Base-by-base conservation (phyloP, 1,284 basidiomycete genomes). In the Pyrrhoderma lamaoense region DNA sequence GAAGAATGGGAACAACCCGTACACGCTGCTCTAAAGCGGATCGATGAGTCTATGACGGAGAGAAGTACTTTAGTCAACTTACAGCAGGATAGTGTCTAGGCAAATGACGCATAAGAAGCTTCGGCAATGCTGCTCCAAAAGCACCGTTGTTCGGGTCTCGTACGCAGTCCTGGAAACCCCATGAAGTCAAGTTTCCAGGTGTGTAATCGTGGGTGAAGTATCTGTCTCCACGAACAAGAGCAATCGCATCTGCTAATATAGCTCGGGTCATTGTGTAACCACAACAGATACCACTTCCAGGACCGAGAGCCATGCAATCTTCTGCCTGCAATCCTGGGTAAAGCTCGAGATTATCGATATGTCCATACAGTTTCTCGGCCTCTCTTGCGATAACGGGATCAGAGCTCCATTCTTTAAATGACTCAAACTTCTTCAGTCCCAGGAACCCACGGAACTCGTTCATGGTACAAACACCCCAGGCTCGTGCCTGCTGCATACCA, bases 401-500 rank as follows among this genome's bases (percentile, higher is more conserved):
- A 5, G 46, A 45, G 59, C 77, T 80, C 80, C 80, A 83, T 34
- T 83, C 79, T 57, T 74, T 67, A 59, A 80, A 78, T 31, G 58
- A 64, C 22, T 64, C 59, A 55, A 72, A 75, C 44, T 62, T 59
- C 58, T 70, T 75, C 14, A 77, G 60, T 2, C 71, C 70, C 43
- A 77, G 54, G 58, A 70, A 75, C 57, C 66, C 60, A 42, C 78
- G 67, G 63, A 81, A 81, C 63, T 84, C 81, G 58, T 83, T 82
- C 69, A 83, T 40, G 37, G 69, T 64, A 54, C 69, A 71, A 8
- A 67, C 61, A 16, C 65, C 59, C 70, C 71, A 73, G 8, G 59
- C 54, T 34, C 75, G 61, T 9, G 70, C 68, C 56, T 74, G 70
- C 36, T 67, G 60, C 47, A 75, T 72, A 8, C 71, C 69, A 56